A percentile compares a stretch with the other conserved stretches of the same genome.
These are phyloP conservation scores for Eimeria necatrix DNA, from an alignment of 169 alveolate species.

Conservation along the genomic window DNA sequence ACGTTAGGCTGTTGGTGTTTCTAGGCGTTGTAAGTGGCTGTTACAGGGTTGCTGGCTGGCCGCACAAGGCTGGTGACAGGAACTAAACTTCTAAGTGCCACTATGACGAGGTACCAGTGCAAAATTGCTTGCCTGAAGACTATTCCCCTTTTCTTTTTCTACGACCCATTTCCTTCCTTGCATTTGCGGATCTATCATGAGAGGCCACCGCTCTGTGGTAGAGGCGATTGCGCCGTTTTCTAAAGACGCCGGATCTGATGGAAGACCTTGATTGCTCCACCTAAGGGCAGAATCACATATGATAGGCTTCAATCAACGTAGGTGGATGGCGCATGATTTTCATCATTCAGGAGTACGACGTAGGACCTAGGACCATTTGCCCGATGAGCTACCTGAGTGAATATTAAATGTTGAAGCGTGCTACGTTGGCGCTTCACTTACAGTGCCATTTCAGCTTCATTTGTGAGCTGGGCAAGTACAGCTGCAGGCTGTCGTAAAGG, in stretches of 20 bases:
- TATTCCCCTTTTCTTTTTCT: constrained; percentile 94
- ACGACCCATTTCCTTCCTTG: constrained; percentile 97
- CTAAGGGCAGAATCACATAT: constrained; percentile 75
- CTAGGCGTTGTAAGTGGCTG: too few relatives aligned
- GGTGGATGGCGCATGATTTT: too few relatives aligned
- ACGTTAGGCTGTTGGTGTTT: too few relatives aligned
- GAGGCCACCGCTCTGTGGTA: constrained; percentile 96
- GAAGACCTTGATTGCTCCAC: constrained; percentile 95
- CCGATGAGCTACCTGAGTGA: too few relatives aligned
- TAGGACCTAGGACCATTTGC: too few relatives aligned
- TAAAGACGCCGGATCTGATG: constrained; percentile 96
- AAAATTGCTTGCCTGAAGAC: constrained; percentile 87
- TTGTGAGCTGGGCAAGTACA: constrained; percentile 93
- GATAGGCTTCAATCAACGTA: too few relatives aligned
- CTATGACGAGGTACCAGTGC: neutral
- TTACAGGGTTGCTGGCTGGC: neutral
- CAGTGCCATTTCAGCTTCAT: constrained; percentile 94
- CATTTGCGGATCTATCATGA: constrained; percentile 98
- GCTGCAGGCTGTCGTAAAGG: constrained; percentile 92
- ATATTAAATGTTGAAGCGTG: too few relatives aligned
- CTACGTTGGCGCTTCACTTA: constrained; percentile 3
- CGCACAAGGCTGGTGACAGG: too few relatives aligned
- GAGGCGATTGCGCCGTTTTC: constrained; percentile 97
- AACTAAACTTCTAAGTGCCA: neutral
- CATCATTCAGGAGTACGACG: too few relatives aligned